These are phyloP conservation scores for Halophytophthora polymorphica DNA, from an alignment of 352 stramenopile genomes.

Conservation along the genomic window DNA sequence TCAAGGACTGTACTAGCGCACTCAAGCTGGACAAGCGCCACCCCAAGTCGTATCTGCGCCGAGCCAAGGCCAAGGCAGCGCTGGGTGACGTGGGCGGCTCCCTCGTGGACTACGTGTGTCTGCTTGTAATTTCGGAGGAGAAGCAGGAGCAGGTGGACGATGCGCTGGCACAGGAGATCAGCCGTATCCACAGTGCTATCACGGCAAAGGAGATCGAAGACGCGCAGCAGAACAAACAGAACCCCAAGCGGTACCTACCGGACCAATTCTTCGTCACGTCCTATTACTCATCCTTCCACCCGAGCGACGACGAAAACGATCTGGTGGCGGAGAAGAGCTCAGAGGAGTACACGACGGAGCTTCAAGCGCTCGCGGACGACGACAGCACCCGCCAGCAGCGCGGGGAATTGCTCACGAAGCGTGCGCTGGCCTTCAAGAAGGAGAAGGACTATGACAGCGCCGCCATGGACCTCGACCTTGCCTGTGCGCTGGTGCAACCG, in stretches of 20 bases:
- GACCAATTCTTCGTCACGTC: conserved; percentile 84
- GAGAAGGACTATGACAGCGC: conserved; percentile 69
- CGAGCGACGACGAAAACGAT: conserved; percentile 74
- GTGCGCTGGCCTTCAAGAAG: conserved; percentile 58
- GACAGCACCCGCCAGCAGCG: conserved; percentile 34
- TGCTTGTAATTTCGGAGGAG: conserved; percentile 77
- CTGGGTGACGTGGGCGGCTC: conserved; percentile 48
- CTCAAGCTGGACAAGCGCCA: conserved; percentile 65
- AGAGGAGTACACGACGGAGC: conserved; percentile 51
- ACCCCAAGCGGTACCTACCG: conserved; percentile 57
- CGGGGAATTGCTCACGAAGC: conserved; percentile 55
- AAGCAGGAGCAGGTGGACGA: conserved; percentile 75
- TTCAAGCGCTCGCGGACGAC: conserved; percentile 33
- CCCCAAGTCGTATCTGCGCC: conserved; percentile 73
- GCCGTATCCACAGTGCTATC: conserved; percentile 70
- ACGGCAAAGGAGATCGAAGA: conserved; percentile 63
- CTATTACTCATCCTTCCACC: conserved; percentile 86
- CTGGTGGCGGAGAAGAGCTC: conserved; percentile 50
- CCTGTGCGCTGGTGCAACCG: conserved; percentile 40
- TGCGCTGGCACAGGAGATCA: conserved; percentile 66
- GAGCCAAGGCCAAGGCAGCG: conserved; percentile 62
- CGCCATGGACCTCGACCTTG: conserved; percentile 54
- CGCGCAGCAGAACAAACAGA: conserved; percentile 56
- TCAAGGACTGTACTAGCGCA: conserved; percentile 58
- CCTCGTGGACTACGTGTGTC: conserved; percentile 78